Conservation (phyloP, 805 yeast species). For the Lipomyces mesembrius region DNA sequence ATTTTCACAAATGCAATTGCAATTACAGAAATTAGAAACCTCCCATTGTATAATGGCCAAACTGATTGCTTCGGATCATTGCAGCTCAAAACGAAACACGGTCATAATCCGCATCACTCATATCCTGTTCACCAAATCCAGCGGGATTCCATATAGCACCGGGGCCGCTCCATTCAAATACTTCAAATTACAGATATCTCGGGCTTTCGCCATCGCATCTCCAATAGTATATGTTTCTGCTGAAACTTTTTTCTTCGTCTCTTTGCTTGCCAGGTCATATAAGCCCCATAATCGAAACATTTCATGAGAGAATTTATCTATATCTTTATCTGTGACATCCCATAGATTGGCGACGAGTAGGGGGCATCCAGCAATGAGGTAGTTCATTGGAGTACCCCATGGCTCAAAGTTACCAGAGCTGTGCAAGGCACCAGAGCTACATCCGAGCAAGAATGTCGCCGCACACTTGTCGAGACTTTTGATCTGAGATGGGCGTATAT, state of each 20-base stretch:
- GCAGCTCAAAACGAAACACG: background rate
- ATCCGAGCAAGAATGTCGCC: conserved; percentile 71
- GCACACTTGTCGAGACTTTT: conserved; percentile 50
- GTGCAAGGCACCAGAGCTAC: conserved; percentile 78
- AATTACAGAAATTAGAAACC: background rate
- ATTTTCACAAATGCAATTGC: background rate
- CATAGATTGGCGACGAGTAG: conserved; percentile 84
- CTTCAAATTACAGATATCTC: conserved; percentile 69
- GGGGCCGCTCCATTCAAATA: conserved; percentile 93
- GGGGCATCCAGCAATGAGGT: conserved; percentile 80
- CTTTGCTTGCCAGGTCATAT: conserved; percentile 39
- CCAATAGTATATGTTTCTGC: conserved; percentile 48
- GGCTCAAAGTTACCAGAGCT: conserved; percentile 66
- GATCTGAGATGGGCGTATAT: conserved; percentile 60
- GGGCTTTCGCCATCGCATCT: conserved; percentile 62
- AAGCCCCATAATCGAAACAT: conserved; percentile 73
- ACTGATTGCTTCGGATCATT: too few relatives aligned
- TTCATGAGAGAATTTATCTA: conserved; percentile 72
- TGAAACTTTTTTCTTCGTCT: conserved; percentile 34
- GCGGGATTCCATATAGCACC: conserved; percentile 85
- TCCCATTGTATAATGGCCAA: background rate
- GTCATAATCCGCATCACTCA: background rate
- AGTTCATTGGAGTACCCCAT: conserved; percentile 74
- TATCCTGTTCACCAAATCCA: conserved; percentile 4
- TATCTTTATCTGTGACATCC: conserved; percentile 97